These are phyloP conservation scores for Theileria luwenshuni DNA, from an alignment of 169 alveolate species.

Conservation along the genomic window DNA sequence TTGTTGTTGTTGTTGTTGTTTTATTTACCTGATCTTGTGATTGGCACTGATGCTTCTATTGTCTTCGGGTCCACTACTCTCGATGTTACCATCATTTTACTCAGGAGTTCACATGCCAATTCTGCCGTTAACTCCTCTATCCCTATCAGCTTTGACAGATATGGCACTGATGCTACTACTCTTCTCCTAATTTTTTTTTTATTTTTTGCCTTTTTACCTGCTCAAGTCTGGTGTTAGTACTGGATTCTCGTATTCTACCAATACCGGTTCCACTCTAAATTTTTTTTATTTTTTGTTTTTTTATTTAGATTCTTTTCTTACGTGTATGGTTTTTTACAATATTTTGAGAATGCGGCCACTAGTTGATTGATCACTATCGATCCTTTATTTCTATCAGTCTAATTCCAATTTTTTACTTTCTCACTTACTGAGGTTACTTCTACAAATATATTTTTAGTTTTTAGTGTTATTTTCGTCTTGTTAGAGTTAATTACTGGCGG, in stretches of 20 bases:
- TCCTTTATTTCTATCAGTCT: conserved; percentile 59
- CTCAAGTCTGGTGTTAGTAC: conserved; percentile 24
- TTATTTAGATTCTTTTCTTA: not conserved
- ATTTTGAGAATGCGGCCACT: conserved; percentile 81
- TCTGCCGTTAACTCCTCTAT: conserved; percentile 61
- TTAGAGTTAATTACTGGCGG: conserved; percentile 98
- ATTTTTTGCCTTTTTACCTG: not conserved
- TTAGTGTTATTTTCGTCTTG: conserved; percentile 91
- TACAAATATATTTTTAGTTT: conserved; percentile 92
- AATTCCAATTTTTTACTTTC: not conserved
- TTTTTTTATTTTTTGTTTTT: too few relatives aligned
- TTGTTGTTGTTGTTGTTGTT: not conserved
- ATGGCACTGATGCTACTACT: conserved; percentile 21
- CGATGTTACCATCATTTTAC: conserved; percentile 77
- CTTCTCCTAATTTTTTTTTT: conserved; percentile 1
- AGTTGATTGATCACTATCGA: conserved; percentile 69
- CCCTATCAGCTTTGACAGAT: conserved; percentile 66
- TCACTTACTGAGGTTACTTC: conserved; percentile 88
- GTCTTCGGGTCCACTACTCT: conserved; percentile 45
- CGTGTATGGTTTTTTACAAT: conserved; percentile 51
- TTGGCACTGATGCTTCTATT: conserved; percentile 82
- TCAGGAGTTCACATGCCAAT: conserved; percentile 47
- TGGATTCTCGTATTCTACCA: conserved; percentile 25
- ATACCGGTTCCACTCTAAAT: conserved; percentile 35
- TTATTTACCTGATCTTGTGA: conserved; percentile 77